Conservation (phyloP, 805 yeast genomes). For the Yarrowia sp. region DNA sequence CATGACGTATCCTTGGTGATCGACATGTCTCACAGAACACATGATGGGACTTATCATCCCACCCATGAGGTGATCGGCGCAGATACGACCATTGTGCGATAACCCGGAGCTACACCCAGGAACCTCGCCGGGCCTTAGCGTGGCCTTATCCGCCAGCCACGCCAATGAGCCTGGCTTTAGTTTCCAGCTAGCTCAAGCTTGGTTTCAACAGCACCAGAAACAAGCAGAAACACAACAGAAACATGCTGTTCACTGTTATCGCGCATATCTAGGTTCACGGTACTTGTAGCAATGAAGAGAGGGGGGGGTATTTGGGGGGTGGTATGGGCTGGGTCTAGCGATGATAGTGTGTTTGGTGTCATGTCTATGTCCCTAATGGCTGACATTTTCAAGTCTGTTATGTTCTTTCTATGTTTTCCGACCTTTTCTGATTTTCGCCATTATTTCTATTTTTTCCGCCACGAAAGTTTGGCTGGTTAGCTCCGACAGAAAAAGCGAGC, state of each 20-base stretch:
- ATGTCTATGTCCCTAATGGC: too few species aligned
- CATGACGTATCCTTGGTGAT: neutral
- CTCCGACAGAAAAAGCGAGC: neutral
- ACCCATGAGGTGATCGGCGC: constrained; percentile 7
- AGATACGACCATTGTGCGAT: constrained; percentile 7
- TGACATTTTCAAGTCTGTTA: neutral
- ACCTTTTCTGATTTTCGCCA: neutral
- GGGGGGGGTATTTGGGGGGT: too few species aligned
- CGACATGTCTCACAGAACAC: constrained; percentile 10
- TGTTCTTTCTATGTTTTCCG: neutral
- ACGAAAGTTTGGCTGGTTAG: neutral
- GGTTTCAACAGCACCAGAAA: too few species aligned
- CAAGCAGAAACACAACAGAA: too few species aligned
- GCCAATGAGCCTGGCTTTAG: too few species aligned
- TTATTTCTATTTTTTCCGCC: neutral
- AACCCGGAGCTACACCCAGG: too few species aligned
- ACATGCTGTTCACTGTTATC: neutral
- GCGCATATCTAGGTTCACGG: constrained; percentile 4
- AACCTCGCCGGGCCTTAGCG: too few species aligned
- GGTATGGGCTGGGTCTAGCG: too few species aligned
- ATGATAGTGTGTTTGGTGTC: too few species aligned
- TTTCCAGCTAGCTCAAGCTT: too few species aligned
- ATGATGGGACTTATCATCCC: constrained; percentile 9
- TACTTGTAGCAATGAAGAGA: neutral
- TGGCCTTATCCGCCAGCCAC: too few species aligned